Base-by-base conservation (phyloP, 1,139 yeast genomes). In the Yamadazyma atmosphaerica region DNA sequence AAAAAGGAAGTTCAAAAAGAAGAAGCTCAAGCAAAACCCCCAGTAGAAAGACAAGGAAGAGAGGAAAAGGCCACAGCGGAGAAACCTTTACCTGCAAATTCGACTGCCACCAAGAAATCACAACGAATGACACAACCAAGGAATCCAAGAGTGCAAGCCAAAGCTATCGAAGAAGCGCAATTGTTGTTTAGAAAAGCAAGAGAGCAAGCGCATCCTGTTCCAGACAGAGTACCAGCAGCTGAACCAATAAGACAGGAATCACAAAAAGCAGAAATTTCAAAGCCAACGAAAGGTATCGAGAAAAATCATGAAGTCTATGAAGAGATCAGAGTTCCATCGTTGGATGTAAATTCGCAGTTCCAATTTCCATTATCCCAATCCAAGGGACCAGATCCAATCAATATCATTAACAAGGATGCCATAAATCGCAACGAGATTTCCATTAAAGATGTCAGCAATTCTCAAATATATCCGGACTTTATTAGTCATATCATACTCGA, bases 261-360 rank as follows among this genome's bases (percentile, higher is more conserved):
- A 6, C n/a, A 6, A n/a, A 23, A 23, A 23, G 26, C 17, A 14
- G 17, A 26, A 10, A n/a, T n/a, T 24, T 24, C 27, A 24, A 12
- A n/a, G n/a, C 13, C 9, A 26, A 12, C 15, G 12, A 12, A 12
- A 13, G 25, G 32, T 12, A 16, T 34, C 7, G n/a, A 31, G 14
- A 5, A 31, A n/a, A 16, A 9, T 32, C 18, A 32, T 29, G 34
- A 32, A n/a, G 38, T 35, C 3, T 28, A 38, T 24, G 13, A 39
- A 4, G 30, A 37, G 9, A 29, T 35, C 22, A 35, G 43, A 14
- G 14, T 24, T 13, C 41, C 47, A 4, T 51, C 56, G 2, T 39
- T 51, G 32, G 56, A 51, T 40, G 53, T 50, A 6, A 49, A 39
- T 16, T 47, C 54, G 3, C 41, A 50, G 14, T 52, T 52, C 35